Base-by-base conservation (phyloP, 2,329 filamentous ascomycete species). In the Cadophora luteo-olivacea region DNA sequence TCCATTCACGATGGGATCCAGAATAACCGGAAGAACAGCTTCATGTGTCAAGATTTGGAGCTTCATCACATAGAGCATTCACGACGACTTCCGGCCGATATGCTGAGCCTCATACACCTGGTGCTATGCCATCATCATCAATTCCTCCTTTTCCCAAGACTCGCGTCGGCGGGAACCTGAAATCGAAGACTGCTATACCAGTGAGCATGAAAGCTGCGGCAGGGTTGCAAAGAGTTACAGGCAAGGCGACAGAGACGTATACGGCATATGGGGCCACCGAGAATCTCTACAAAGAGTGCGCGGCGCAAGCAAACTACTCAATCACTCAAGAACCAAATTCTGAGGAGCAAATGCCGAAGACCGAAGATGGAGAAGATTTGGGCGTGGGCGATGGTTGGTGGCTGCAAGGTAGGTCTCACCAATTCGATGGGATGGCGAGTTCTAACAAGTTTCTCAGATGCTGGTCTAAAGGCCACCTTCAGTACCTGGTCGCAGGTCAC, bases 401-500 rank as follows among this genome's bases (percentile, higher is more conserved):
- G 95, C 93, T 97, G 79, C 84, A 89, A 75, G 88, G 93, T 96
- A 83, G 66, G 86, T 80, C n/a, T 49, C 29, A 0, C 24, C 22
- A 41, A 19, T 22, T 25, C 33, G 22, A 38, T 33, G n/a, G 25
- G 60, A 38, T 33, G 33, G 29, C 14, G 22, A n/a, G 41, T 33
- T 51, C 70, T 72, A 61, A 67, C 49, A 49, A 45, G 16, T 22
- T 12, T 16, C 7, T 12, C 75, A 97, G 93, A 90, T 63, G 88
- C 97, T 72, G 87, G 87, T 32, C 87, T 99, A 22, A 85, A 87
- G 38, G 92, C 94, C 0, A 98, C 94, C 0, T 99, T 99, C 81
- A 94, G 91, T 78, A 95, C 92, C 67, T 99, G 96, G 96, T 92
- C 94, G 24, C 94, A 98, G 81, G 91, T 98, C 55, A 96, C 94